A percentile compares a stretch with the other conserved stretches of the same genome.
phyloP scores from a whole-genome alignment of 495 filamentous ascomycete species.

The Extremus antarcticus region DNA sequence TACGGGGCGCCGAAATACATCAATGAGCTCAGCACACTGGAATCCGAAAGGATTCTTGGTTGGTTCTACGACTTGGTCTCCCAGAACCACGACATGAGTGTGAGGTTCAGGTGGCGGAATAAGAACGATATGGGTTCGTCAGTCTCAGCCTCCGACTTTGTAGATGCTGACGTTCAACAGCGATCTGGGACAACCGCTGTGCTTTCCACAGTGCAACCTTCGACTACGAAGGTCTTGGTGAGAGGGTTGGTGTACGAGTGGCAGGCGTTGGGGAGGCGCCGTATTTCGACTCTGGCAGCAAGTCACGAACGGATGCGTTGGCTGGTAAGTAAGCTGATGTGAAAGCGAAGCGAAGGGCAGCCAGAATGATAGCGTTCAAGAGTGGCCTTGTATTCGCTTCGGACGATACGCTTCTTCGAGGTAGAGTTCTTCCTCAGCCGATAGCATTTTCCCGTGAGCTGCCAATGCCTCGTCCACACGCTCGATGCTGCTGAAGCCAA shows the following conservation, averaged over 20 bases:
- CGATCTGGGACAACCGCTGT: conserved; percentile 73
- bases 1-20: conserved; percentile 53
- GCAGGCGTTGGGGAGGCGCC: conserved; percentile 61
- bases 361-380: too few relatives aligned
- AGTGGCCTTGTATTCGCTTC: too few relatives aligned
- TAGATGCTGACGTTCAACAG: conserved; percentile 1
- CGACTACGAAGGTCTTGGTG: conserved; percentile 54
- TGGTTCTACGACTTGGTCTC: conserved; percentile 38
- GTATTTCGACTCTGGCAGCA: conserved; percentile 42
- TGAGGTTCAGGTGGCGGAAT: conserved; percentile 45
- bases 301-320: conserved; percentile 12
- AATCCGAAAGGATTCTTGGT: conserved; percentile 46
- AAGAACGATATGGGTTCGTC: conserved; percentile 23
- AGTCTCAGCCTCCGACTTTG: background rate
- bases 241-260: conserved; percentile 49
- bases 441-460: too few relatives aligned
- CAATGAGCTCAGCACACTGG: conserved; percentile 55
- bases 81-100: conserved; percentile 74
- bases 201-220: conserved; percentile 62
- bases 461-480: too few relatives aligned
- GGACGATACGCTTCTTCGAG: too few relatives aligned
- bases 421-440: too few relatives aligned
- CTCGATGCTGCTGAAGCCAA: too few relatives aligned
- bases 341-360: too few relatives aligned
- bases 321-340: too few relatives aligned